phyloP scores from a whole-genome alignment of 148 eudicot species.

The Selenicereus undatus region DNA sequence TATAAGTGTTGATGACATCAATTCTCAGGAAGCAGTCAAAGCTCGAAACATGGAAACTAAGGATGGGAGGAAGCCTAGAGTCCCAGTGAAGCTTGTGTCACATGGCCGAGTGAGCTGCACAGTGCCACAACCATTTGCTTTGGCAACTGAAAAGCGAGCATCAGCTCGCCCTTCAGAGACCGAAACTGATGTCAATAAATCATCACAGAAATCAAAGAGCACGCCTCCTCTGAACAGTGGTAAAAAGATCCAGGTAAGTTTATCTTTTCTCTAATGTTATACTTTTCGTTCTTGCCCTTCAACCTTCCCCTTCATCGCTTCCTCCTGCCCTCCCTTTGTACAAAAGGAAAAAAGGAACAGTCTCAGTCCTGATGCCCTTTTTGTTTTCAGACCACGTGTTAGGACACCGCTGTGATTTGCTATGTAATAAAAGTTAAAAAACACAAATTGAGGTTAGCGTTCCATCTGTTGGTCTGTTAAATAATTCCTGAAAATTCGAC shows the following conservation, averaged over 20 bases:
- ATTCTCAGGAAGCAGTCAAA: constrained; percentile 27
- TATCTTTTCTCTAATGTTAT: background rate
- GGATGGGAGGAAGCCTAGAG: constrained; percentile 36
- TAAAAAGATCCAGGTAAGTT: constrained; percentile 47
- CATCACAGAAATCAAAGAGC: constrained; percentile 29
- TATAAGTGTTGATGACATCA: no score
- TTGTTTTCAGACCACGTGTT: no score
- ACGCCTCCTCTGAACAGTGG: constrained; percentile 20
- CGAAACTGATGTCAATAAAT: constrained; percentile 41
- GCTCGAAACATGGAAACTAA: constrained; percentile 27
- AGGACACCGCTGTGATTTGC: background rate
- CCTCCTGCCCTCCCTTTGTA: no score
- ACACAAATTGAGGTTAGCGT: background rate
- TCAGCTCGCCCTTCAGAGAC: constrained; percentile 47
- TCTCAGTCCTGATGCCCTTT: no score
- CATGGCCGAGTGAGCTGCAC: constrained; percentile 56
- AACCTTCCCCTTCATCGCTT: background rate
- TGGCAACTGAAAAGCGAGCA: constrained; percentile 90
- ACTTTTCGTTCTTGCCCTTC: constrained; percentile 1
- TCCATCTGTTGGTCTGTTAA: background rate
- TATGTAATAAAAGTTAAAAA: background rate
- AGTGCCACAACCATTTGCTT: constrained; percentile 80
- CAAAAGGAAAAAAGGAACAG: no score
- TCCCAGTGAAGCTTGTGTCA: constrained; percentile 35
- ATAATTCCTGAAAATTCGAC: no score